Evolutionary conservation across 768 basidiomycete species (phyloP), one percentile per base, ranked within the genome.

Genomic region (Roridomyces roridus): DNA sequence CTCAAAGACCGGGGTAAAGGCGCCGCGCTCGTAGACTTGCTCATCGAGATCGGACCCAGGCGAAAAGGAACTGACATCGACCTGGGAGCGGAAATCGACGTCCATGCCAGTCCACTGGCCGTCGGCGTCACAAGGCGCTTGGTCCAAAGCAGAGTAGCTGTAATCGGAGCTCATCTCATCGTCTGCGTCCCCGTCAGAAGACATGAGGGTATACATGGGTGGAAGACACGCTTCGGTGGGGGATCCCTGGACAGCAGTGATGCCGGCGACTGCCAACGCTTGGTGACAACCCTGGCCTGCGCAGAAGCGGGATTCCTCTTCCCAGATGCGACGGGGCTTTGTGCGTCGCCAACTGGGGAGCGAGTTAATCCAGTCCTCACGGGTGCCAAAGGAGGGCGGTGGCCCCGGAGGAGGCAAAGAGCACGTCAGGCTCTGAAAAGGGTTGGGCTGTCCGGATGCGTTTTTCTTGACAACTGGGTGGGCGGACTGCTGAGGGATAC

Each of bases 181-280:
- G 61, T 81, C 75, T 26, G 68, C 65, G 55, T 78, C 77, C 28
- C 68, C 75, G 37, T 72, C 73, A 53, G 59, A 60, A 25, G 36
- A 46, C 36, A 59, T 46, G 57, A 74, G 58, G 62, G 71, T 68
- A 63, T 69, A 71, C 70, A 79, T 74, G 89, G 90, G 90, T 88
- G 89, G 88, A 86, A 86, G 81, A 79, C 87, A 86, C 85, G 87
- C 86, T 83, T 91, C 80, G 83, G 87, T 88, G 86, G 77, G 87
- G 74, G 81, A 69, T 85, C 89, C 89, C 89, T 91, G 91, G 89
- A 89, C 87, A 68, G 81, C 71, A 77, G 87, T 87, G 89, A 89
- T 84, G 71, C 71, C 85, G 87, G 89, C 86, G 77, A 73, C 77
- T 72, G 82, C 79, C 84, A 91, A 91, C 89, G 88, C 89, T 74